phyloP scores from a whole-genome alignment of 768 basidiomycete genomes.

The Tylopilus sp. region DNA sequence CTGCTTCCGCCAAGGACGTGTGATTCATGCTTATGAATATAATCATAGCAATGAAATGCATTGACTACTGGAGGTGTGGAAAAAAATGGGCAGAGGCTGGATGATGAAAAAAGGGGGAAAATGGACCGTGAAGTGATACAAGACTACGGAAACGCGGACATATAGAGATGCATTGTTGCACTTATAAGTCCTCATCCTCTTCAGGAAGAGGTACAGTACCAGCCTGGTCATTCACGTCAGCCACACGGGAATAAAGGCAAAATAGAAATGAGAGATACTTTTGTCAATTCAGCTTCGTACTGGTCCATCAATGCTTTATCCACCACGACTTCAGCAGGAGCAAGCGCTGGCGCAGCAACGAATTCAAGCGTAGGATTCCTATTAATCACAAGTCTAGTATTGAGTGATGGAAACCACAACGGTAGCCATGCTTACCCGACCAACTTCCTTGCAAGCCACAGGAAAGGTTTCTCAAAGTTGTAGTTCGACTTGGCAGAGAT shows the following conservation, averaged over 20 bases:
- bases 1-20: constrained; percentile 6
- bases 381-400: background rate
- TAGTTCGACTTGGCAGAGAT: constrained; percentile 99
- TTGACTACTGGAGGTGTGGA: constrained; percentile 20
- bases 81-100: constrained; percentile 16
- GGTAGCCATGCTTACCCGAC: constrained; percentile 67
- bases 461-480: constrained; percentile 99
- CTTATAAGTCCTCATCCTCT: constrained; percentile 87
- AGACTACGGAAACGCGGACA: constrained; percentile 20
- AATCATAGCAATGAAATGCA: constrained; percentile 23
- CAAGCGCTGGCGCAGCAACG: constrained; percentile 93
- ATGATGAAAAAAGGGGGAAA: constrained; percentile 18
- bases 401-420: background rate
- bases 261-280: constrained; percentile 40
- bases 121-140: constrained; percentile 17
- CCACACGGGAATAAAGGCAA: background rate
- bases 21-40: constrained; percentile 22
- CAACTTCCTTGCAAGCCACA: constrained; percentile 97
- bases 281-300: constrained; percentile 74
- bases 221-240: constrained; percentile 47
- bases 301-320: constrained; percentile 74
- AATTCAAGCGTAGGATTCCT: constrained; percentile 90
- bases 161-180: constrained; percentile 16
- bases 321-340: constrained; percentile 88
- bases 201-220: constrained; percentile 94